Evolutionary conservation across 2,329 filamentous ascomycete genomes (phyloP).

Genomic region (Venturia asperata): DNA sequence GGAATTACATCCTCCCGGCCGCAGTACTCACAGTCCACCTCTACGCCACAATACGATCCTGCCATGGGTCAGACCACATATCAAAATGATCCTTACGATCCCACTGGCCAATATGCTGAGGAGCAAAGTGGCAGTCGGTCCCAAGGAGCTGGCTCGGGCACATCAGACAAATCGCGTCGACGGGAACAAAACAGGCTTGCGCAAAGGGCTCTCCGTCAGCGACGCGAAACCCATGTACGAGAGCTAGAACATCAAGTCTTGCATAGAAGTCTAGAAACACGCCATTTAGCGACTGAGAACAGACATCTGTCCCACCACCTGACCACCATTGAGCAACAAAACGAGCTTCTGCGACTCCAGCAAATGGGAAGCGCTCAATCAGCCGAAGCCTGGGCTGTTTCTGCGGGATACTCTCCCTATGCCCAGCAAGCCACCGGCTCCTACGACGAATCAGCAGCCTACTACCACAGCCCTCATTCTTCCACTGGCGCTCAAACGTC

Average conservation of each 20-base stretch:
- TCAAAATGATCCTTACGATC: constrained; percentile 1
- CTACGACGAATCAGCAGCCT: not conserved
- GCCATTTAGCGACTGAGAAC: constrained; percentile 17
- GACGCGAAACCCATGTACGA: constrained; percentile 16
- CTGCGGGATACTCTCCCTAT: not conserved
- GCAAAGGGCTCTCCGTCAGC: constrained; percentile 17
- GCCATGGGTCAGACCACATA: constrained; percentile 7
- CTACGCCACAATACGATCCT: constrained; percentile 6
- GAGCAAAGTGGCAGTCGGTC: constrained; percentile 1
- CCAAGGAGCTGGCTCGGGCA: constrained; percentile 4
- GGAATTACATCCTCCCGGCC: not conserved
- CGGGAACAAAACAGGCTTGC: constrained; percentile 19
- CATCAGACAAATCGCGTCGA: constrained; percentile 11
- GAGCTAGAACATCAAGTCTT: constrained; percentile 17
- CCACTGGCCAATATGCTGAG: not conserved
- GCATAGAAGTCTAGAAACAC: constrained; percentile 15
- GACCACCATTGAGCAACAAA: constrained; percentile 8
- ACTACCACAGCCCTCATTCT: not conserved
- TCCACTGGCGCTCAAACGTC: not conserved
- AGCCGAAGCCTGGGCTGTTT: constrained; percentile 9
- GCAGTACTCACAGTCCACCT: not conserved
- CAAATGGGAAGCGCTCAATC: not conserved
- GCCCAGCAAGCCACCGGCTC: not conserved
- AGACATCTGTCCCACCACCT: constrained; percentile 13
- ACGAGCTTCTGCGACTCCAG: constrained; percentile 14